Evolutionary conservation across 1,284 basidiomycete genomes (phyloP).

Genomic region (Peniophora sp.): DNA sequence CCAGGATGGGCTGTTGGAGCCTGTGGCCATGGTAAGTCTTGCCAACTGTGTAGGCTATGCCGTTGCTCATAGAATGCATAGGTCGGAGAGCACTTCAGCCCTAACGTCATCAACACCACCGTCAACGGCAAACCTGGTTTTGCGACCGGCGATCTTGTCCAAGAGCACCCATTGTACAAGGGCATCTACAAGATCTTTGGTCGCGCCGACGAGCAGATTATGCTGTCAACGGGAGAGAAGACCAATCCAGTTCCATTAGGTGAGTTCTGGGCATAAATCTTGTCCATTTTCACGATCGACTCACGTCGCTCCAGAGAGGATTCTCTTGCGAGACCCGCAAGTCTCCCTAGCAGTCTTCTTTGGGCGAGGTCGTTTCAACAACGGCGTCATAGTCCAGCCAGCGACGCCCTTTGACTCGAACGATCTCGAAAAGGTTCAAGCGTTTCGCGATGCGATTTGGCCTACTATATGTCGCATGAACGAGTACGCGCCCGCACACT

Average conservation of each 20-base stretch:
- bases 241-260: conserved; percentile 16
- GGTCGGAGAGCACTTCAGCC: not conserved
- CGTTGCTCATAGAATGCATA: not conserved
- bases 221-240: conserved; percentile 24
- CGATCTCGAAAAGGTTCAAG: conserved; percentile 14
- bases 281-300: too few species aligned
- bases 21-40: conserved; percentile 4
- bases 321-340: conserved; percentile 21
- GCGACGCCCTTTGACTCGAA: conserved; percentile 18
- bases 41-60: not conserved
- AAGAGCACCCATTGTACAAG: conserved; percentile 18
- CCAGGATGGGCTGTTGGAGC: conserved; percentile 4
- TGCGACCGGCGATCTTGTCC: conserved; percentile 16
- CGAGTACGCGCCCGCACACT: conserved; percentile 23
- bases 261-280: not conserved
- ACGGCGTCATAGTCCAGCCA: conserved; percentile 30
- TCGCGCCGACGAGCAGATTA: conserved; percentile 14
- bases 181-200: conserved; percentile 15
- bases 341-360: conserved; percentile 27
- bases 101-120: not conserved
- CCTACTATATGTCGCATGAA: conserved; percentile 24
- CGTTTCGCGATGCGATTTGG: conserved; percentile 26
- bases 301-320: conserved; percentile 18
- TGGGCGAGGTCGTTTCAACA: conserved; percentile 29
- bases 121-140: conserved; percentile 1